Base-by-base conservation (phyloP, 2,329 filamentous ascomycete species). In the Ploettnerulaceae sp. region DNA sequence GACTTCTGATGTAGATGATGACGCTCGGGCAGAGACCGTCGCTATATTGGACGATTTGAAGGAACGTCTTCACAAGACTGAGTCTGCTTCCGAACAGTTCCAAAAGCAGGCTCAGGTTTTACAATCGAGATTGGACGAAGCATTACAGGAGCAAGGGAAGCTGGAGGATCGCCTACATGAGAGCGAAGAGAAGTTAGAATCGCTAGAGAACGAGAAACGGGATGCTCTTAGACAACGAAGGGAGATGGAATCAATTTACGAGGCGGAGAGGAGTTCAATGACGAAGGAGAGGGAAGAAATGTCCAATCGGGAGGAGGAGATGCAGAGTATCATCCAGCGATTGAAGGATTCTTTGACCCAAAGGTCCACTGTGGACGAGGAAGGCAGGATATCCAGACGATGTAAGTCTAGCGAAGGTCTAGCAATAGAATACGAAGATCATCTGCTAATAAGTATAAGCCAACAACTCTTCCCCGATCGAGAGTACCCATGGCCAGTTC, bases 281-380 rank as follows among this genome's bases (percentile, higher is more conserved):
- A 81, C 88, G 62, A 89, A 90, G 68, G 91, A 97, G 66, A 93
- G 94, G 70, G 90, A 96, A 56, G 88, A 94, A 58, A 84, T 90
- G 67, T 74, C 78, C 45, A 84, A 84, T 57, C 78, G 84, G 47
- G 89, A 96, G 64, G 89, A 95, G 62, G 89, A 95, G 66, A 82
- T 97, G 77, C 88, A 95, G 67, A 74, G 79, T 48, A 85, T 91
- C 45, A 93, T 97, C 61, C 89, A 95, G 69, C 77, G 91, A 45
- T 72, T 98, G 58, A 97, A 96, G 73, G 90, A 96, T 65, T 85
- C 81, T 39, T 72, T 96, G 58, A 84, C 86, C 41, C 86, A 90
- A 68, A 82, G 86, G 64, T 50, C 57, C n/a, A 84, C 84, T 59
- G 65, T 62, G 34, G 69, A 70, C 37, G 66, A 66, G 22, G 79